phyloP scores from a whole-genome alignment of 768 basidiomycete species.

The Nevesoporus exiguus region DNA sequence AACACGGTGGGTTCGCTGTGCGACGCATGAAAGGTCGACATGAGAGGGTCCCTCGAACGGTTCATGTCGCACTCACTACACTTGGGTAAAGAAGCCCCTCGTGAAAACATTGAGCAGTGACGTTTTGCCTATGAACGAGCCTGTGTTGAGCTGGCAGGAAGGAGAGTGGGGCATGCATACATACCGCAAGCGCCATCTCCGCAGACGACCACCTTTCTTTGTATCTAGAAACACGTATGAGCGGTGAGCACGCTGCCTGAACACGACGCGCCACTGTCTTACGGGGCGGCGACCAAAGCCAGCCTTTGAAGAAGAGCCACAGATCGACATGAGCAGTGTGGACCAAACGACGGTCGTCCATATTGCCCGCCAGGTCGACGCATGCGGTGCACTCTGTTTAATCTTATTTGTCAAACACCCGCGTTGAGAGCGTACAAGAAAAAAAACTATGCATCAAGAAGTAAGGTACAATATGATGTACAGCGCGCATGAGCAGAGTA shows the following conservation, averaged over 20 bases:
- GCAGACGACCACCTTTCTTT: slow-evolving; percentile 80
- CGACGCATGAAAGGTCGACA: neutral
- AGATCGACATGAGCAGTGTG: slow-evolving; percentile 46
- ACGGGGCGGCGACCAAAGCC: slow-evolving; percentile 49
- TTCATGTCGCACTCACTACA: slow-evolving; percentile 61
- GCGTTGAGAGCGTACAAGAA: neutral
- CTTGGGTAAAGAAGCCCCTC: slow-evolving; percentile 89
- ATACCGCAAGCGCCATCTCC: slow-evolving; percentile 94
- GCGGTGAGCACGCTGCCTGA: slow-evolving; percentile 13
- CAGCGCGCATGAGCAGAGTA: slow-evolving; percentile 8
- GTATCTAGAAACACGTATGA: slow-evolving; percentile 34
- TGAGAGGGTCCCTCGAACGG: neutral
- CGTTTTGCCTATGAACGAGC: slow-evolving; percentile 58
- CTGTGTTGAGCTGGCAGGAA: slow-evolving; percentile 12
- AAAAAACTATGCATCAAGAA: slow-evolving; percentile 13
- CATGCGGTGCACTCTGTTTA: slow-evolving; percentile 18
- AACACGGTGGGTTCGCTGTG: slow-evolving; percentile 89
- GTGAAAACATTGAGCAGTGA: slow-evolving; percentile 87
- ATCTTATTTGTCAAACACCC: slow-evolving; percentile 16
- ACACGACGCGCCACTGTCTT: slow-evolving; percentile 13
- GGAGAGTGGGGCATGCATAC: neutral
- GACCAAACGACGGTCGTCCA: neutral
- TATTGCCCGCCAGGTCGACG: neutral
- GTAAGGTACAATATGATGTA: slow-evolving; percentile 15
- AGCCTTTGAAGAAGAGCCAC: slow-evolving; percentile 50